Percentiles rank a stretch among this genome's conserved stretches.
Conservation (phyloP, 441 rosid species). For the Euphorbia celastroides region DNA sequence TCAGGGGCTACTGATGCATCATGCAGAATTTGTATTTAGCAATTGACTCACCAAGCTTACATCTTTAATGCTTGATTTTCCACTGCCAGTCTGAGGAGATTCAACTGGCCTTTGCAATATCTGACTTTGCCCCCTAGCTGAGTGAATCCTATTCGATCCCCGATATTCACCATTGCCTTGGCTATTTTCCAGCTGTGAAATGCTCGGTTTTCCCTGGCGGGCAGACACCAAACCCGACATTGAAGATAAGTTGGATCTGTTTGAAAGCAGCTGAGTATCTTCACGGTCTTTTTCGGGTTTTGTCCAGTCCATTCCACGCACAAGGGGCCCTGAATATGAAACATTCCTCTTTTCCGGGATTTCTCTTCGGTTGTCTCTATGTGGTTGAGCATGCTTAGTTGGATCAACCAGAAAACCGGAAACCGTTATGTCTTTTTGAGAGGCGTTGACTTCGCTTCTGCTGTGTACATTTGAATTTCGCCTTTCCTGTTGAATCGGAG, state of each 20-base stretch:
- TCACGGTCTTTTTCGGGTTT: constrained; percentile 43
- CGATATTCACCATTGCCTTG: constrained; percentile 26
- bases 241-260: constrained; percentile 36
- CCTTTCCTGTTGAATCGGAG: constrained; percentile 42
- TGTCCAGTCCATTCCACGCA: constrained; percentile 33
- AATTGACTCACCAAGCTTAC: constrained; percentile 33
- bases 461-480: constrained; percentile 33
- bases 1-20: not conserved
- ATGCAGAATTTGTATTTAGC: not conserved
- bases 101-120: constrained; percentile 22
- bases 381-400: constrained; percentile 32
- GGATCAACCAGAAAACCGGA: constrained; percentile 40
- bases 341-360: constrained; percentile 35
- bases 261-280: constrained; percentile 26
- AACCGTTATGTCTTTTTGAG: constrained; percentile 36
- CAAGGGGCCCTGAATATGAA: constrained; percentile 74
- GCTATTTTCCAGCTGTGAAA: constrained; percentile 29
- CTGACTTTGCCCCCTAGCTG: constrained; percentile 26
- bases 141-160: constrained; percentile 29
- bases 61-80: constrained; percentile 23
- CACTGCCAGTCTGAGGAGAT: constrained; percentile 27
- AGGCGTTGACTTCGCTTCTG: constrained; percentile 37
- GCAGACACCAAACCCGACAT: constrained; percentile 50
- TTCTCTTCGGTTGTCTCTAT: constrained; percentile 42
- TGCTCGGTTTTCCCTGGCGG: constrained; percentile 28